Evolutionary conservation across 495 filamentous ascomycete genomes (phyloP).

Genomic region (Paragyromitra xinjiangensis): DNA sequence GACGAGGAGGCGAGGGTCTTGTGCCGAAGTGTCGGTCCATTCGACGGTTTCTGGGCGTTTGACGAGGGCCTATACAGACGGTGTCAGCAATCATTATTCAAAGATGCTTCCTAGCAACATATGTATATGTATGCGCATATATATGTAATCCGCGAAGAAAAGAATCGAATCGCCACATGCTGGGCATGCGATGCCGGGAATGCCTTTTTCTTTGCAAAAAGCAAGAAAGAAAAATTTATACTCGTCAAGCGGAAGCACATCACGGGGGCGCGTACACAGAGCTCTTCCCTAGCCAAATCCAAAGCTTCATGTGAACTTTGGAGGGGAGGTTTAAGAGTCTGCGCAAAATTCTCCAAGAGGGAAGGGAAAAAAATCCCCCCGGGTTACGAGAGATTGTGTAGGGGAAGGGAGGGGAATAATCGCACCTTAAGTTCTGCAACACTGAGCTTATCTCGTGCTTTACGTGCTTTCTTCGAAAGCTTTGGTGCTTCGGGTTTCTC

Average conservation of each 20-base stretch:
- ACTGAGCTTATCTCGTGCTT: slow-evolving; percentile 87
- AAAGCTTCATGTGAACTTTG: slow-evolving; percentile 44
- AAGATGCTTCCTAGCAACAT: not conserved
- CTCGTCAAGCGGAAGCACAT: slow-evolving; percentile 38
- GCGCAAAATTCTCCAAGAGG: slow-evolving; percentile 24
- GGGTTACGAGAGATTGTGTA: slow-evolving; percentile 23
- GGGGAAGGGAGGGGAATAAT: slow-evolving; percentile 26
- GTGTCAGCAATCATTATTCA: slow-evolving; percentile 17
- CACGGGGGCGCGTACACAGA: slow-evolving; percentile 37
- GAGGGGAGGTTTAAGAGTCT: slow-evolving; percentile 53
- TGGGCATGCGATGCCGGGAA: slow-evolving; percentile 21
- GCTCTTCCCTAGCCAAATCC: slow-evolving; percentile 51
- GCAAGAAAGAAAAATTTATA: not conserved
- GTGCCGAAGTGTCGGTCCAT: slow-evolving; percentile 94
- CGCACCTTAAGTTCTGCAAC: slow-evolving; percentile 85
- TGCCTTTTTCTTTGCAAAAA: slow-evolving; percentile 1
- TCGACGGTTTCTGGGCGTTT: slow-evolving; percentile 93
- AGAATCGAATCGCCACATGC: slow-evolving; percentile 14
- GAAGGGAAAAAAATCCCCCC: not conserved
- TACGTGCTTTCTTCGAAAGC: slow-evolving; percentile 91
- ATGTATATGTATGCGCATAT: slow-evolving; percentile 4
- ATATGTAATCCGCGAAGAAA: not conserved
- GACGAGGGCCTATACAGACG: slow-evolving; percentile 69
- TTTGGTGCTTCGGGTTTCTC: slow-evolving; percentile 73
- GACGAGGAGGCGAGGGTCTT: slow-evolving; percentile 87